Base-by-base conservation (phyloP, 164 flowering plant genomes). In the Macadamia integrifolia region DNA sequence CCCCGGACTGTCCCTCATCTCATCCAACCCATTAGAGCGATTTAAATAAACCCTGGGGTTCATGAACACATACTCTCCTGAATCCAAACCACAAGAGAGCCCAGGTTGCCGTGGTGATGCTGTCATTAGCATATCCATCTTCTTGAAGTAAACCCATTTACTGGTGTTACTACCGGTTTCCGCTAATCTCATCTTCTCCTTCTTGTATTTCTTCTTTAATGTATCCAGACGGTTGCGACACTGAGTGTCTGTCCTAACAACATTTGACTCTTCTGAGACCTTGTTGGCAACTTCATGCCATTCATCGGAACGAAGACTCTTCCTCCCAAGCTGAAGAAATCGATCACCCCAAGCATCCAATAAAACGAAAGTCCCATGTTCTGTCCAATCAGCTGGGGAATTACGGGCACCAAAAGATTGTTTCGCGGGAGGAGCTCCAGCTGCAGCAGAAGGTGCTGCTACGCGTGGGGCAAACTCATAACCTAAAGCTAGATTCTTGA, bases 41-140 rank as follows among this genome's bases (percentile, higher is more conserved):
- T 84, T 85, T 83, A 90, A 74, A 77, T 88, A 92, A 9, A 85
- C 92, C n/a, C 70, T 67, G 2, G 95, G 82, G 44, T 88, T 82
- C 95, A 80, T 83, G 62, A 94, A 94, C 48, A 90, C 93, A 72
- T 80, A 94, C 75, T 94, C 96, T 1, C 97, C 97, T 0, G 98
- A 89, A 79, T 94, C 99, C 35, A 94, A 68, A 18, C 99, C 99
- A 71, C 99, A 94, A 6, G 92, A 78, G 52, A 94, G 71, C 7
- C 92, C 96, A 65, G 64, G 56, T 17, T 84, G 78, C 50, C 68
- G 72, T 61, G 79, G 60, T 8, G 86, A 69, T 1, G 76, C 52
- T 1, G 66, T 69, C 88, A 85, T 72, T 67, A 72, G 68, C 76
- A 69, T 75, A 77, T 94, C 97, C 93, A 94, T 83, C 74, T 90